Evolutionary conservation across 2,329 filamentous ascomycete species (phyloP), one percentile per base, ranked within the genome.

Genomic region (Amphichorda felina): DNA sequence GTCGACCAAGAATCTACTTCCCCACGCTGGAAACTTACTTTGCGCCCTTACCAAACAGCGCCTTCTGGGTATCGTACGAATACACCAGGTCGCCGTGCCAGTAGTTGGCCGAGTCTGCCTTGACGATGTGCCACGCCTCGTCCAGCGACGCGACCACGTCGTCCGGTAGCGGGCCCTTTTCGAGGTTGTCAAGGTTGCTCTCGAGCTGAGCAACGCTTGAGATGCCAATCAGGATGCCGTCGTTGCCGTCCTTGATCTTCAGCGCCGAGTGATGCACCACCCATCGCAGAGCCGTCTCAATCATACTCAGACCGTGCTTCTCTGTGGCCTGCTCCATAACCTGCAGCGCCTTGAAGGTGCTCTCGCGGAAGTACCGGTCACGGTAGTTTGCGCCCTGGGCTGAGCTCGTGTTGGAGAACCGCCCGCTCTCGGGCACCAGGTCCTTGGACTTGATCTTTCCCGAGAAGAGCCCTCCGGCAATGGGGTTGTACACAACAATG

Each of bases 401-500:
- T 11, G 74, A 72, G 26, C 49, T 50, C 14, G 57, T 57, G 45
- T 80, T 65, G 43, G 75, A 80, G 61, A 80, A 93, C 25, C 84
- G 73, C 10, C 85, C 84, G 38, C 79, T 73, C 0, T 61, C 56
- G 0, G 82, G 82, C 16, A 66, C 56, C 28, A 66, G 54, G 45
- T 86, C 79, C 33, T 61, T 60, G 35, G 72, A 71, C 60, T 81
- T 83, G 63, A 84, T 77, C 60, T 87, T 88, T 43, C 84, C 85
- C 8, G 75, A 80, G 55, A 93, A 82, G 10, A 93, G 61, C 2
- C 85, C 85, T 15, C 84, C 85, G 2, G 83, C 83, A 37, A 89
- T 64, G 1, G 84, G 85, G 54, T 91, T 93, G 60, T 88, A 89
- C 29, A 85, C 66, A 7, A 89, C 83, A 31, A 91, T 69, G 42